Percentiles rank a stretch among this genome's conserved stretches.
Conservation (phyloP, 2,329 filamentous ascomycete species). For the Sodiomyces alkalinus region DNA sequence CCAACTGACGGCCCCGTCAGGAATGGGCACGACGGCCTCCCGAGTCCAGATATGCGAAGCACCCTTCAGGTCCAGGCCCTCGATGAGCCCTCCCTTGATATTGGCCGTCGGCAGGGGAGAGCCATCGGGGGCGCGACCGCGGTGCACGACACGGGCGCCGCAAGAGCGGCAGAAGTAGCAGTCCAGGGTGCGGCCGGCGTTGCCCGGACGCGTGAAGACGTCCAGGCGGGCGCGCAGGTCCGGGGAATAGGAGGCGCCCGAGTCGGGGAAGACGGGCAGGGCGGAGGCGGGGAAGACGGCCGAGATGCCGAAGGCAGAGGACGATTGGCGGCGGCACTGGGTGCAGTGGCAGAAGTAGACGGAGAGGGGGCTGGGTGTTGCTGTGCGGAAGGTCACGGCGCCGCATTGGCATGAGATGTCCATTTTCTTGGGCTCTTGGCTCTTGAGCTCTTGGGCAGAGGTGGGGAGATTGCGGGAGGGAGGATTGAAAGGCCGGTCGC, state of each 20-base stretch:
- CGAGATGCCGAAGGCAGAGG: conserved; percentile 29
- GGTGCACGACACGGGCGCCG: conserved; percentile 32
- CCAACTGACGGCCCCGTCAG: conserved; percentile 13
- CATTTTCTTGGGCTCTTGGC: conserved; percentile 5
- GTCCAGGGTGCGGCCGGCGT: conserved; percentile 24
- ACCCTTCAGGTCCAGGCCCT: conserved; percentile 22
- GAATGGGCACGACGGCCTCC: conserved; percentile 27
- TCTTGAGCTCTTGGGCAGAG: no score
- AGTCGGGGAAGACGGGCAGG: conserved; percentile 22
- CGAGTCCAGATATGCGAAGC: conserved; percentile 29
- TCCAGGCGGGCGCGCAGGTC: conserved; percentile 15
- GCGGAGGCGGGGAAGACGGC: conserved; percentile 24
- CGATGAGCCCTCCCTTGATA: conserved; percentile 30
- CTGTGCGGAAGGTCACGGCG: conserved; percentile 19
- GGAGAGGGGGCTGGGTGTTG: conserved; percentile 16
- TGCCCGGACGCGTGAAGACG: conserved; percentile 22
- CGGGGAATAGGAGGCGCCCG: no score
- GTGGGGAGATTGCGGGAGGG: neutral
- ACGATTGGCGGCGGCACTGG: conserved; percentile 28
- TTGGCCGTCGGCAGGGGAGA: conserved; percentile 19
- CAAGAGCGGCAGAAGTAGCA: conserved; percentile 27
- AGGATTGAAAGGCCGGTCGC: no score
- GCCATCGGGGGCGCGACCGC: conserved; percentile 21
- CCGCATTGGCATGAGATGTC: conserved; percentile 24
- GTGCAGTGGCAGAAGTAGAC: conserved; percentile 30